Evolutionary conservation across 768 basidiomycete genomes (phyloP), one percentile per base, ranked within the genome.

Genomic region (Guyanaporus albipodus): DNA sequence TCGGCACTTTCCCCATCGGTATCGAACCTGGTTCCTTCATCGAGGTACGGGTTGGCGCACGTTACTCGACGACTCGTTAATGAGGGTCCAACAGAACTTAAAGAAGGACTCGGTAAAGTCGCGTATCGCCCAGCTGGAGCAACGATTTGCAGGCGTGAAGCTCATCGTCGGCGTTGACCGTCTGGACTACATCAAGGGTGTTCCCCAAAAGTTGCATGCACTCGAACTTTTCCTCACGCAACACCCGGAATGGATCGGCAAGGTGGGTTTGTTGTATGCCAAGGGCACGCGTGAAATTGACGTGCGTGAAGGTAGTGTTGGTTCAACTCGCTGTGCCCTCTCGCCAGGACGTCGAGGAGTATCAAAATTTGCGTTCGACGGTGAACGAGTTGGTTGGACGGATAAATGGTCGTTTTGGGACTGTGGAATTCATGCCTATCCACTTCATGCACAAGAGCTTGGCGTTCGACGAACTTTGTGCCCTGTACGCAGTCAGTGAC

Each of bases 171-270:
- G 96, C 41, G 96, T 99, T 22, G 96, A 99, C 67, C 85, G 96
- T 36, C 77, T 99, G 44, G 96, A 99, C 66, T 99, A 99, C 70
- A 98, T 99, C 83, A 99, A 99, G 76, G 96, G 96, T 60, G 92
- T 99, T 27, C 96, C 96, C 2, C 96, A 99, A 67, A 99, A 99
- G 70, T 70, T 99, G 38, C 92, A 97, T 63, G 94, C 91, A 0
- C 79, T 99, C 48, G 96, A 99, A 63, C 80, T 95, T 34, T 99
- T 99, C 80, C 78, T 99, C 26, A 82, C 87, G 17, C 94, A 97
- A 56, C 95, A 99, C 65, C 96, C 96, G 4, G 96, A 99, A 69
- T 98, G 94, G 94, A 91, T 98, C 58, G 96, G 96, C 58, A 99
- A 95, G 77, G 88, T 83, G 39, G 28, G 71, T 55, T 26, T 26